Base-by-base conservation (phyloP, 2,329 filamentous ascomycete species). In the Clonostachys sp. region DNA sequence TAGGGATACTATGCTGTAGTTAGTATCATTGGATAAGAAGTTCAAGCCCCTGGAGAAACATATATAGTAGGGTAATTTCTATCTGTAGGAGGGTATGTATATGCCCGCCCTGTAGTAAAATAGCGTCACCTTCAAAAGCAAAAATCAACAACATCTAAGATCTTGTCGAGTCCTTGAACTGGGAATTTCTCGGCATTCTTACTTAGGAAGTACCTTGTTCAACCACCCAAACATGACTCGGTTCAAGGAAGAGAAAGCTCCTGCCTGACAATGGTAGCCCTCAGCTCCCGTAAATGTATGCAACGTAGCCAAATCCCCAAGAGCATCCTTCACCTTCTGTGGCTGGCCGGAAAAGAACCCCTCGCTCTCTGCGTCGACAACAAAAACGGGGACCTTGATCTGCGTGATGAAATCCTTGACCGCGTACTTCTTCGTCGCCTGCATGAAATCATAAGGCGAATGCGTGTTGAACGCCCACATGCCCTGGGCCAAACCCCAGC, bases 401-500 rank as follows among this genome's bases (percentile, higher is more conserved):
- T 54, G 47, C n/a, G 53, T 43, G 5, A 49, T 43, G 0, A 56
- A 50, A 0, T 46, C 44, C 4, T 53, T 48, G 12, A 59, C 17
- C 2, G 41, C 53, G 49, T 53, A 57, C 12, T 49, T 33, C 10
- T 52, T 48, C 1, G 45, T 35, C 10, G 49, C 5, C 13, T 49
- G 50, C 12, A 53, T 49, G 42, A 53, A 59, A 3, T 59, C 52
- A 30, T 49, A 56, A 5, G 57, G 50, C 4, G 56, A 59, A n/a
- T 45, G 42, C 2, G 50, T 53, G 41, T 60, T 57, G 48, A 59
- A 62, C 1, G 54, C 46, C 59, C 58, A 61, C 14, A 56, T 33
- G 18, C 59, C 59, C 12, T 61, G 56, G 36, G 55, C 48, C 8
- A 60, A 45, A n/a, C 51, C 55, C 55, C 58, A 61, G n/a, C 51